These are phyloP conservation scores for Leccinum rimulosum DNA, from an alignment of 768 basidiomycete genomes.

Conservation along the genomic window DNA sequence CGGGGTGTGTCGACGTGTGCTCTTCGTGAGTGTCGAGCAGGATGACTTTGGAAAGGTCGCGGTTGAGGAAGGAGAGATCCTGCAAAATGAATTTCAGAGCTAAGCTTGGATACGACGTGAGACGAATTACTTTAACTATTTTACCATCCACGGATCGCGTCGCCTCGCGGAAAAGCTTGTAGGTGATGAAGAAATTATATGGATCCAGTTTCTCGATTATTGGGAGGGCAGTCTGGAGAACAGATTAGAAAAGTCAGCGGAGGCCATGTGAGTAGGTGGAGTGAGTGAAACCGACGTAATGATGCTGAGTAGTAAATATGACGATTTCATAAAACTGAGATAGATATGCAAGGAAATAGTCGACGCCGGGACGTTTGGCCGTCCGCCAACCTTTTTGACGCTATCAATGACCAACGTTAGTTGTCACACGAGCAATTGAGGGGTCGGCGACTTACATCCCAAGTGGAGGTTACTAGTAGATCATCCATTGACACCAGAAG, in stretches of 20 bases:
- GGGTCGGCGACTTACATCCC: constrained; percentile 74
- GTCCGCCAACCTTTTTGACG: constrained; percentile 95
- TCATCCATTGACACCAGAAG: constrained; percentile 90
- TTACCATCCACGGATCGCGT: constrained; percentile 81
- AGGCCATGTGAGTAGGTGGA: not conserved
- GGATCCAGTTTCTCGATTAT: constrained; percentile 93
- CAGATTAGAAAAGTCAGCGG: not conserved
- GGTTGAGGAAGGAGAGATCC: constrained; percentile 94
- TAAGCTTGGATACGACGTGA: not conserved
- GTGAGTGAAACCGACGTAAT: constrained; percentile 63
- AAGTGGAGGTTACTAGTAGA: constrained; percentile 84
- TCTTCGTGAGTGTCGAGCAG: constrained; percentile 82
- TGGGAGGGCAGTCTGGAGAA: constrained; percentile 73
- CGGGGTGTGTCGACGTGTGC: constrained; percentile 75
- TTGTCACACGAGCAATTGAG: not conserved
- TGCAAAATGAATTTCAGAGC: constrained; percentile 24
- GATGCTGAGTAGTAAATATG: constrained; percentile 87
- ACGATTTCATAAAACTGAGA: constrained; percentile 99
- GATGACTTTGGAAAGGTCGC: constrained; percentile 88
- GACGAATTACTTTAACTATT: constrained; percentile 69
- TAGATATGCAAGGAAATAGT: constrained; percentile 97
- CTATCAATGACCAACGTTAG: constrained; percentile 39
- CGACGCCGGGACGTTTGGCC: constrained; percentile 95
- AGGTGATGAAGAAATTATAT: constrained; percentile 84
- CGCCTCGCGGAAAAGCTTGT: constrained; percentile 90